Percentiles rank a stretch among this genome's conserved stretches.
phyloP scores from a whole-genome alignment of 805 yeast genomes.

The Pichia scutulata region DNA sequence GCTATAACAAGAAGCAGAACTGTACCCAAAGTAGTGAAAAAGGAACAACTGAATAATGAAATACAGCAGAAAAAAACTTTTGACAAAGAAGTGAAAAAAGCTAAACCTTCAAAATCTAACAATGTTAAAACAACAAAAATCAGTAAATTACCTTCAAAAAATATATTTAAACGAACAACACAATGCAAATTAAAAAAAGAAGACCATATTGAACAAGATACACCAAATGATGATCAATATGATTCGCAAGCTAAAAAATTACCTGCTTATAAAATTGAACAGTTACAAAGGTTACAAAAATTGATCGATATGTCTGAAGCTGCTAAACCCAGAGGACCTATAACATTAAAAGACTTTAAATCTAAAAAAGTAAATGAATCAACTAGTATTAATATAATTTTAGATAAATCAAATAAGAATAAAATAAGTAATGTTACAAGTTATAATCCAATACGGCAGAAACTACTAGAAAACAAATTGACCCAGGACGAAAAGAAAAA shows the following conservation, averaged over 20 bases:
- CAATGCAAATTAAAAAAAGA: not conserved
- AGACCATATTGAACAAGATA: not conserved
- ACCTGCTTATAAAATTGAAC: conserved; percentile 13
- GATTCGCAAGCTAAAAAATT: conserved; percentile 6
- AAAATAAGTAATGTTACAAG: conserved; percentile 13
- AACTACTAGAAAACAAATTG: not conserved
- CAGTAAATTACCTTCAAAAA: not conserved
- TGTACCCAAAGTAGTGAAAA: not conserved
- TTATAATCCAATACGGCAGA: conserved; percentile 13
- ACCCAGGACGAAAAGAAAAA: not conserved
- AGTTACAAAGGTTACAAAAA: conserved; percentile 8
- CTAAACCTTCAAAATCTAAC: not conserved
- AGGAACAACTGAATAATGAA: not conserved
- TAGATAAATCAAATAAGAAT: conserved; percentile 3
- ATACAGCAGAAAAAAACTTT: not conserved
- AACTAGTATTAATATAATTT: not conserved
- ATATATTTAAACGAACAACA: not conserved
- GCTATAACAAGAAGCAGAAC: conserved; percentile 3
- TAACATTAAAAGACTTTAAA: not conserved
- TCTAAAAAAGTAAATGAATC: not conserved
- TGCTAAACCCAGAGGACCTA: conserved; percentile 15
- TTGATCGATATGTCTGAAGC: conserved; percentile 13
- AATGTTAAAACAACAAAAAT: not conserved
- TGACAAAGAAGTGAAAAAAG: not conserved
- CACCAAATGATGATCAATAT: not conserved